Percentiles rank a stretch among this genome's conserved stretches.
These are phyloP conservation scores for Paecilomyces niveus DNA, from an alignment of 2,329 filamentous ascomycete species.

Conservation along the genomic window DNA sequence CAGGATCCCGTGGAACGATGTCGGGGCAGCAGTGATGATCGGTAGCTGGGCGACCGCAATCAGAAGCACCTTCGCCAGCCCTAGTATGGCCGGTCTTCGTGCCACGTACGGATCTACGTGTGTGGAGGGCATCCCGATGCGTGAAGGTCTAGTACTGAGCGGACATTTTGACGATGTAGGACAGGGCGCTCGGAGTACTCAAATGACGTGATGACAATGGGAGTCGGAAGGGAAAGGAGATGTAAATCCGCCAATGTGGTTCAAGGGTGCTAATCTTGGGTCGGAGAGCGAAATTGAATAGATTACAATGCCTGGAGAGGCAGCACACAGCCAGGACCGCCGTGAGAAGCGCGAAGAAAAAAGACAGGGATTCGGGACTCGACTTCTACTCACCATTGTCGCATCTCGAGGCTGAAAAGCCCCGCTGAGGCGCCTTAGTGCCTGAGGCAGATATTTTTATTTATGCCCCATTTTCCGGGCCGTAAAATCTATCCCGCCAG, in stretches of 20 bases:
- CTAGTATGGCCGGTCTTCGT: constrained; percentile 32
- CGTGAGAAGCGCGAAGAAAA: neutral
- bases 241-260: neutral
- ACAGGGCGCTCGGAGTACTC: neutral
- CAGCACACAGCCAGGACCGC: neutral
- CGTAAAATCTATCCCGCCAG: neutral
- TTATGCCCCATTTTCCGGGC: neutral
- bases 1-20: constrained; percentile 14
- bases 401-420: neutral
- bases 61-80: constrained; percentile 34
- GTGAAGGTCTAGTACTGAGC: neutral
- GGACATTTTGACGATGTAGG: neutral
- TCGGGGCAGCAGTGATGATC: constrained; percentile 30
- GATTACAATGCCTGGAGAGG: neutral
- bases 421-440: too few relatives aligned
- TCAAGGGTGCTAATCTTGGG: neutral
- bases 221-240: neutral
- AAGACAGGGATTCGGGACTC: neutral
- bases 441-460: neutral
- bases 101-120: constrained; percentile 24
- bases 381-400: neutral
- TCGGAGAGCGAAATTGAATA: neutral
- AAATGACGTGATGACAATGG: neutral
- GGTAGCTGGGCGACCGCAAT: constrained; percentile 32
- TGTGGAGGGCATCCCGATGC: constrained; percentile 8